Base-by-base conservation (phyloP, 2,329 filamentous ascomycete species). In the Monilinia polystroma region DNA sequence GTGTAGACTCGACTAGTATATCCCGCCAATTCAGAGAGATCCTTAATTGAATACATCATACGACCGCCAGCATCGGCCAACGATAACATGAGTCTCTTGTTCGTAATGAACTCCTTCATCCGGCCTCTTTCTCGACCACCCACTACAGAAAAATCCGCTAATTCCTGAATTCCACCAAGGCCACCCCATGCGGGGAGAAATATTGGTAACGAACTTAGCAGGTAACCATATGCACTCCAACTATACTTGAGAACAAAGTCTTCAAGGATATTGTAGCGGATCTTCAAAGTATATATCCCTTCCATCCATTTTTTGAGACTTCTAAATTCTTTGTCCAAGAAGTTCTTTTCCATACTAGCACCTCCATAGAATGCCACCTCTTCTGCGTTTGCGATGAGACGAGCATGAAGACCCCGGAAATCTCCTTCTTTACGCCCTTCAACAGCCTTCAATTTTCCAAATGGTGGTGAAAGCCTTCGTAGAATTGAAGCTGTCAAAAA, bases 41-140 rank as follows among this genome's bases (percentile, higher is more conserved):
- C 96, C 79, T 99, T 99, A 82, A 99, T 96, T 69, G 91, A 95
- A 81, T 99, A 99, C 95, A 99, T 99, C 92, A 99, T 97, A 57
- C 95, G 87, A 35, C 94, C 94, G 68, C 95, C 95, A 1, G 95
- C 95, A 78, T 99, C 95, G 12, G 95, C 95, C 49, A 99, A 85
- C 20, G 94, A 98, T 43, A 99, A 85, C 95, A 99, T 98, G 51
- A 99, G 88, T 5, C 95, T 88, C 79, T 99, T 98, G 81, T 99
- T 99, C 16, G 95, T 99, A 79, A 99, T 97, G 79, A 99, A 99
- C 45, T 96, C 92, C 80, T 96, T 95, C 92, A 98, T 99, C 52
- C 96, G 91, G 66, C 89, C 88, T 57, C 91, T 87, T 77, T 96
- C 92, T 38, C 90, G 85, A 38, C 85, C 84, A 38, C 82, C 82